These are phyloP conservation scores for Platismatia glauca DNA, from an alignment of 495 filamentous ascomycete genomes.

Conservation along the genomic window DNA sequence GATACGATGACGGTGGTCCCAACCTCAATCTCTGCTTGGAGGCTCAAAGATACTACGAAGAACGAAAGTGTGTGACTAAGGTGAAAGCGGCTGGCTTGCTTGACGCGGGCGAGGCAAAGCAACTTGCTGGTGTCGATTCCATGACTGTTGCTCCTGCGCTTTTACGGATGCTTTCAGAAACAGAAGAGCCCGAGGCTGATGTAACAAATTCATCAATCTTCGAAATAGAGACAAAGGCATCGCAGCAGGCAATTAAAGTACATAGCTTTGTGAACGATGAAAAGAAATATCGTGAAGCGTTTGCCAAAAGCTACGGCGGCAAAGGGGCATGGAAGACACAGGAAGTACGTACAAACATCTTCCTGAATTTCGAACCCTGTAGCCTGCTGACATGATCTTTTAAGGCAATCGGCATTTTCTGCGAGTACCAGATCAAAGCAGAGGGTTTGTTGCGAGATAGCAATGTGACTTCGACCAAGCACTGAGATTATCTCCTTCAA, in stretches of 20 bases:
- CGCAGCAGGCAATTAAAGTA: slow-evolving; percentile 2
- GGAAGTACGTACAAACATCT: slow-evolving; percentile 30
- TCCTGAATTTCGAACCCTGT: background rate
- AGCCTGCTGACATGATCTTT: background rate
- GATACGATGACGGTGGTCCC: slow-evolving; percentile 40
- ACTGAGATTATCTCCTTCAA: no score
- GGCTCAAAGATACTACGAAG: slow-evolving; percentile 47
- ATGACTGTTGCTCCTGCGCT: slow-evolving; percentile 49
- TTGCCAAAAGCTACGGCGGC: slow-evolving; percentile 40
- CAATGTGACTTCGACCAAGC: no score
- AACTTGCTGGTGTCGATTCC: slow-evolving; percentile 47
- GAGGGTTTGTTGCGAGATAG: background rate
- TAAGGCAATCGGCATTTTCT: background rate
- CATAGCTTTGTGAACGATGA: slow-evolving; percentile 32
- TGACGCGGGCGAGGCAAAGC: slow-evolving; percentile 46
- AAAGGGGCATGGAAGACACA: slow-evolving; percentile 44
- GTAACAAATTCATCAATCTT: slow-evolving; percentile 26
- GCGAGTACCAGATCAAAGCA: background rate
- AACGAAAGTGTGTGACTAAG: slow-evolving; percentile 34
- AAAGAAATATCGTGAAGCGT: slow-evolving; percentile 39
- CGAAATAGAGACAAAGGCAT: slow-evolving; percentile 23
- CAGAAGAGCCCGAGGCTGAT: slow-evolving; percentile 25
- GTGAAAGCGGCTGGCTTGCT: slow-evolving; percentile 51
- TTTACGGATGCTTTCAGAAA: slow-evolving; percentile 38
- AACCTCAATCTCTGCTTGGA: slow-evolving; percentile 40